These are phyloP conservation scores for Articulospora tetracladia DNA, from an alignment of 495 filamentous ascomycete genomes.

Conservation along the genomic window DNA sequence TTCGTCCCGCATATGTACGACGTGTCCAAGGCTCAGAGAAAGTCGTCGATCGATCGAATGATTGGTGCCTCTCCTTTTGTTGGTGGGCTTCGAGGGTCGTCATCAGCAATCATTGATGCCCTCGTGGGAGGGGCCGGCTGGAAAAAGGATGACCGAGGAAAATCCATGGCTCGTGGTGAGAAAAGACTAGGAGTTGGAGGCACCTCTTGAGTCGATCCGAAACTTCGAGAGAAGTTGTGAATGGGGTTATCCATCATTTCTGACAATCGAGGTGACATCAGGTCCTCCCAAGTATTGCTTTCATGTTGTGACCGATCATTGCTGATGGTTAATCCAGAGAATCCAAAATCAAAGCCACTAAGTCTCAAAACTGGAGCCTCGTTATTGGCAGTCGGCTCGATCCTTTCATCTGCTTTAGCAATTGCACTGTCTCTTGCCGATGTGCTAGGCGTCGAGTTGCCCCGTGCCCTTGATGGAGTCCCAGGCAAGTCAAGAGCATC, in stretches of 20 bases:
- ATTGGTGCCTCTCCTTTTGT: conserved; percentile 63
- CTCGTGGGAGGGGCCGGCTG: conserved; percentile 34
- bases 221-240: conserved; percentile 16
- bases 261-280: conserved; percentile 48
- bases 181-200: conserved; percentile 29
- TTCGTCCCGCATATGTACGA: background rate
- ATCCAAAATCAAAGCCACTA: conserved; percentile 23
- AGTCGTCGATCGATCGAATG: conserved; percentile 58
- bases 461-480: conserved; percentile 21
- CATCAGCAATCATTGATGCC: conserved; percentile 23
- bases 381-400: background rate
- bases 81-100: conserved; percentile 62
- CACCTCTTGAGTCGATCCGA: conserved; percentile 10
- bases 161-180: conserved; percentile 45
- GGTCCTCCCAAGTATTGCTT: conserved; percentile 24
- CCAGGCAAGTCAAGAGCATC: conserved; percentile 37
- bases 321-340: conserved; percentile 9
- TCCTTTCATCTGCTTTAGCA: background rate
- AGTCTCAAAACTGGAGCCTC: conserved; percentile 10
- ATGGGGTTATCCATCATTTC: conserved; percentile 52
- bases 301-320: conserved; percentile 2
- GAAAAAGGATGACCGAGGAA: conserved; percentile 45
- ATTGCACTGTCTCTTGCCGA: conserved; percentile 12
- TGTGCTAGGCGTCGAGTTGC: conserved; percentile 22
- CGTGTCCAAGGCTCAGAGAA: conserved; percentile 23